These are phyloP conservation scores for Lentinula detonsa DNA, from an alignment of 768 basidiomycete genomes.

Conservation along the genomic window DNA sequence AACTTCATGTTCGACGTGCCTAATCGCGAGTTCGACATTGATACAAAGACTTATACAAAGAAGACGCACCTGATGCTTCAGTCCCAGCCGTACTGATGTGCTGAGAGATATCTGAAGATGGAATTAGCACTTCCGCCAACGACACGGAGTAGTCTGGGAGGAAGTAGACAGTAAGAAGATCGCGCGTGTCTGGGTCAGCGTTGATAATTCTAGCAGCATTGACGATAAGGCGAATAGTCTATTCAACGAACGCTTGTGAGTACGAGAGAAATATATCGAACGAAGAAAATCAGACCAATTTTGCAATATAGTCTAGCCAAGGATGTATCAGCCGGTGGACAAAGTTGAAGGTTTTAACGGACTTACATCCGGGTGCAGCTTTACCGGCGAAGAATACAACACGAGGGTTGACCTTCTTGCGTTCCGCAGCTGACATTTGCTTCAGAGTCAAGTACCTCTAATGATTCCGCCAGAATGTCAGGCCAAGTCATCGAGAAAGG, in stretches of 20 bases:
- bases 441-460: slow-evolving; percentile 83
- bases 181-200: slow-evolving; percentile 81
- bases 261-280: neutral
- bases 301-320: slow-evolving; percentile 77
- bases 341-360: neutral
- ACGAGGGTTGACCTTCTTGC: slow-evolving; percentile 76
- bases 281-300: slow-evolving; percentile 46
- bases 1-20: slow-evolving; percentile 83
- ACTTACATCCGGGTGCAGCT: slow-evolving; percentile 86
- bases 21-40: neutral
- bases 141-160: slow-evolving; percentile 93
- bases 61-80: slow-evolving; percentile 56
- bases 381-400: slow-evolving; percentile 98
- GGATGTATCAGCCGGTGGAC: neutral
- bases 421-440: slow-evolving; percentile 67
- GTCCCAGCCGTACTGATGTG: slow-evolving; percentile 98
- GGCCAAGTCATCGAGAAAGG: neutral
- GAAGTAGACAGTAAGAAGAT: slow-evolving; percentile 87
- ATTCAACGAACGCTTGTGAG: neutral
- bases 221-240: slow-evolving; percentile 92
- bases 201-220: slow-evolving; percentile 81
- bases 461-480: neutral
- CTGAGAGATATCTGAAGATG: slow-evolving; percentile 91
- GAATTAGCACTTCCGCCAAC: slow-evolving; percentile 77
- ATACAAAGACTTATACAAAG: neutral